Conservation (phyloP, 148 eudicot species). For the Arctostaphylos glauca region DNA sequence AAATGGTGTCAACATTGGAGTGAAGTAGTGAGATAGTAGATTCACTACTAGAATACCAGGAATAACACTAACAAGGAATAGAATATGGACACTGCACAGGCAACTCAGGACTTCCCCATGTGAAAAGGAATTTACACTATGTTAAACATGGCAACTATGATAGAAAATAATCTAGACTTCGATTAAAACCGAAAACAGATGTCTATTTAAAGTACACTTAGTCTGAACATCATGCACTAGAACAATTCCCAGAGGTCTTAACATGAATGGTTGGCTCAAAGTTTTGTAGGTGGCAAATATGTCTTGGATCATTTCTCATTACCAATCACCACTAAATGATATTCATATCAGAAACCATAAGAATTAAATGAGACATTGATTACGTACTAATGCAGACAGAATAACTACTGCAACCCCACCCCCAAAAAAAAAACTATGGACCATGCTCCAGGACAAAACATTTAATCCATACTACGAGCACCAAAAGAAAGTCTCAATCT, state of each 20-base stretch:
- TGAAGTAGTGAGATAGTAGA: background rate
- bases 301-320: too few relatives aligned
- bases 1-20: background rate
- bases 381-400: background rate
- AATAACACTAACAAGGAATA: background rate
- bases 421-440: too few relatives aligned
- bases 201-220: background rate
- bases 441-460: background rate
- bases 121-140: background rate
- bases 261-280: background rate
- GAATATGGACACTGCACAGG: too few relatives aligned
- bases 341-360: too few relatives aligned
- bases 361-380: too few relatives aligned
- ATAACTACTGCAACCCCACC: too few relatives aligned
- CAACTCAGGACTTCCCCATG: background rate
- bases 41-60: background rate
- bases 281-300: background rate
- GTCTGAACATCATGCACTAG: background rate
- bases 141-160: background rate
- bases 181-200: background rate
- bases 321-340: too few relatives aligned
- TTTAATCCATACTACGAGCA: background rate
- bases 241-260: background rate
- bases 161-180: background rate
- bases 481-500: conserved; percentile 1